These are phyloP conservation scores for Coffea canephora DNA, from an alignment of 257 asterid species.

Conservation along the genomic window DNA sequence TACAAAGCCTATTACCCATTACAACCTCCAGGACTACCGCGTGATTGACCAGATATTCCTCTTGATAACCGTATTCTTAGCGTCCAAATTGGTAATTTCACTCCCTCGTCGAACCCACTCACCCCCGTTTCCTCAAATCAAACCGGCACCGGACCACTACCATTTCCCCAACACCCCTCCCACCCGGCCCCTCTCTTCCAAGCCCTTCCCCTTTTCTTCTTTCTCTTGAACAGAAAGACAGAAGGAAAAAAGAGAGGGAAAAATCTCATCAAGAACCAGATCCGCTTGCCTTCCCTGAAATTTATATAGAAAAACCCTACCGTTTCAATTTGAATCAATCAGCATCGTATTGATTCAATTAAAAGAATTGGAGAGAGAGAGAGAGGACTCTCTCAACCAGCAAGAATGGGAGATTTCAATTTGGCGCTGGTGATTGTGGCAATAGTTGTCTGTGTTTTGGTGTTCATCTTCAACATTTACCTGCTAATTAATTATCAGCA, in stretches of 20 bases:
- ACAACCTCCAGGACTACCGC: neutral
- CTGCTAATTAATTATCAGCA: conserved; percentile 93
- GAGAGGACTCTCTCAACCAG: conserved; percentile 24
- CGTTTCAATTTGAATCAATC: conserved; percentile 8
- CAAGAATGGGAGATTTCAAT: conserved; percentile 93
- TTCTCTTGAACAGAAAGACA: neutral
- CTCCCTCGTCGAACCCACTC: neutral
- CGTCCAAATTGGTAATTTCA: conserved; percentile 14
- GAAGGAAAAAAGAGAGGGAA: neutral
- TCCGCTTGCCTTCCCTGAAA: neutral
- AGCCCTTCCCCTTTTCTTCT: neutral
- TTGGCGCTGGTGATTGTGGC: conserved; percentile 90
- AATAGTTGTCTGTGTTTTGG: conserved; percentile 73
- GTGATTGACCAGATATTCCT: neutral
- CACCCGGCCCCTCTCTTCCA: neutral
- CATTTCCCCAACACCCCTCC: neutral
- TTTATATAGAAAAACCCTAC: conserved; percentile 15
- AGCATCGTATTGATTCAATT: conserved; percentile 30
- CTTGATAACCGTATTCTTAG: neutral
- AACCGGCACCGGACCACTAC: conserved; percentile 13
- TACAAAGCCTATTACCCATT: neutral
- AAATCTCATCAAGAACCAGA: neutral
- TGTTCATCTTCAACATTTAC: conserved; percentile 77
- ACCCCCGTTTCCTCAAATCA: conserved; percentile 7
- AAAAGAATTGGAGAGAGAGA: conserved; percentile 21